Conservation (phyloP, 805 yeast species). For the Kuraishia borneana region DNA sequence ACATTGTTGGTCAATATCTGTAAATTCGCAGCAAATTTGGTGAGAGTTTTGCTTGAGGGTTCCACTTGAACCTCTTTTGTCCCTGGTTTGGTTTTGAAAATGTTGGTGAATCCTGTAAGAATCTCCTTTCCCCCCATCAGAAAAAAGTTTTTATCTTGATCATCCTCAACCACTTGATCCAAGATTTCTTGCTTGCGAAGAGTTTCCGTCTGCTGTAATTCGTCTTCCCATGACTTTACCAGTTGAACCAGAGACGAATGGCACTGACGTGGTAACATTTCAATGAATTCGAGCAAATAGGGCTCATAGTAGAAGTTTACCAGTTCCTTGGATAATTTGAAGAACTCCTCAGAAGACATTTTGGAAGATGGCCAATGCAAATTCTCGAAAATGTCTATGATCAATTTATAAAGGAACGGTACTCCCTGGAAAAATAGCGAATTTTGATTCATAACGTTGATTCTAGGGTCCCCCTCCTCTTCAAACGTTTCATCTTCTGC, state of each 20-base stretch:
- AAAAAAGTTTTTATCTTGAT: conserved; percentile 24
- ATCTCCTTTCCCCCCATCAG: conserved; percentile 39
- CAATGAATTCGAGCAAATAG: conserved; percentile 20
- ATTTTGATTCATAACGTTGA: conserved; percentile 20
- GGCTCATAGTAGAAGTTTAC: conserved; percentile 23
- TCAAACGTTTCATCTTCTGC: conserved; percentile 15
- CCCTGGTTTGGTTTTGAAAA: conserved; percentile 29
- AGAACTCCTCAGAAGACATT: conserved; percentile 11
- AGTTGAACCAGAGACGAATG: conserved; percentile 15
- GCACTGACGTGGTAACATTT: conserved; percentile 20
- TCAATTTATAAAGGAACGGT: conserved; percentile 19
- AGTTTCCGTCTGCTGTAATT: conserved; percentile 23
- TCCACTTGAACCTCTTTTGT: conserved; percentile 9
- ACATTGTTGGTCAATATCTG: conserved; percentile 68
- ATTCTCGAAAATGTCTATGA: conserved; percentile 11
- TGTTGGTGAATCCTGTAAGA: conserved; percentile 52
- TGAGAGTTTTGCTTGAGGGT: conserved; percentile 23
- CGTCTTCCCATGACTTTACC: conserved; percentile 27
- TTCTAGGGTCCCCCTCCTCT: not conserved
- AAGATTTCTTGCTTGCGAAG: conserved; percentile 25
- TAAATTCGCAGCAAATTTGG: conserved; percentile 71
- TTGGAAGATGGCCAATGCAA: conserved; percentile 14
- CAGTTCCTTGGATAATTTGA: conserved; percentile 16
- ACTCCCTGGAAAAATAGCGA: conserved; percentile 23
- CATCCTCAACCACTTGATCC: conserved; percentile 12